These are phyloP conservation scores for Cercospora zeae-maydis DNA, from an alignment of 2,329 filamentous ascomycete species.

Conservation along the genomic window DNA sequence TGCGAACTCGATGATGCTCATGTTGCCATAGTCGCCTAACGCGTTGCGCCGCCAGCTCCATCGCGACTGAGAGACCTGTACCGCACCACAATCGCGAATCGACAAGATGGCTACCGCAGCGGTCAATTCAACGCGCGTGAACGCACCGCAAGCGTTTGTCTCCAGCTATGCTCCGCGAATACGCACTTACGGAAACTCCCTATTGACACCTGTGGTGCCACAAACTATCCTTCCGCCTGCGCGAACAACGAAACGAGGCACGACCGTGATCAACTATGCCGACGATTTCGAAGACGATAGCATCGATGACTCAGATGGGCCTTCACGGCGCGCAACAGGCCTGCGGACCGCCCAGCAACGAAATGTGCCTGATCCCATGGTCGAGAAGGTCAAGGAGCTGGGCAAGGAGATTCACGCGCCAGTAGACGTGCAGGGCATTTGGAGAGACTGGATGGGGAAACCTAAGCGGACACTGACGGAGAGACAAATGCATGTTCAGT, in stretches of 20 bases:
- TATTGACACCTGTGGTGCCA: slow-evolving; percentile 79
- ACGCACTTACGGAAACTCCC: slow-evolving; percentile 85
- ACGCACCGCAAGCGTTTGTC: slow-evolving; percentile 78
- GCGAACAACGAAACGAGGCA: slow-evolving; percentile 94
- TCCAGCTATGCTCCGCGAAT: slow-evolving; percentile 89
- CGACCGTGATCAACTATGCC: slow-evolving; percentile 94
- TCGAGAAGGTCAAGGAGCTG: slow-evolving; percentile 64
- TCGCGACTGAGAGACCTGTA: slow-evolving; percentile 10
- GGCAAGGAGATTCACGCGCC: slow-evolving; percentile 78
- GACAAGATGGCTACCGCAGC: slow-evolving; percentile 23
- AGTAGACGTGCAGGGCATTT: slow-evolving; percentile 83
- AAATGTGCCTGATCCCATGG: slow-evolving; percentile 60
- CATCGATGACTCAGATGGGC: slow-evolving; percentile 70
- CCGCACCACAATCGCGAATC: neutral
- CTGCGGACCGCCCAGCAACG: slow-evolving; percentile 71
- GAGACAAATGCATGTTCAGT: slow-evolving; percentile 61
- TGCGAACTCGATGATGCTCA: slow-evolving; percentile 28
- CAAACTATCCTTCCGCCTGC: slow-evolving; percentile 63
- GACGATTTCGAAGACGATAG: slow-evolving; percentile 91
- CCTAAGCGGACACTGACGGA: slow-evolving; percentile 52
- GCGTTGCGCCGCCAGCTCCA: slow-evolving; percentile 10
- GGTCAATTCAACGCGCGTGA: slow-evolving; percentile 37
- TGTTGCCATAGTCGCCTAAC: slow-evolving; percentile 16
- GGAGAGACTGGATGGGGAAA: slow-evolving; percentile 93
- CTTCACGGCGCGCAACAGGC: slow-evolving; percentile 62